These are phyloP conservation scores for Noccaea bulbosa DNA, from an alignment of 345 rosid genomes.

Conservation along the genomic window DNA sequence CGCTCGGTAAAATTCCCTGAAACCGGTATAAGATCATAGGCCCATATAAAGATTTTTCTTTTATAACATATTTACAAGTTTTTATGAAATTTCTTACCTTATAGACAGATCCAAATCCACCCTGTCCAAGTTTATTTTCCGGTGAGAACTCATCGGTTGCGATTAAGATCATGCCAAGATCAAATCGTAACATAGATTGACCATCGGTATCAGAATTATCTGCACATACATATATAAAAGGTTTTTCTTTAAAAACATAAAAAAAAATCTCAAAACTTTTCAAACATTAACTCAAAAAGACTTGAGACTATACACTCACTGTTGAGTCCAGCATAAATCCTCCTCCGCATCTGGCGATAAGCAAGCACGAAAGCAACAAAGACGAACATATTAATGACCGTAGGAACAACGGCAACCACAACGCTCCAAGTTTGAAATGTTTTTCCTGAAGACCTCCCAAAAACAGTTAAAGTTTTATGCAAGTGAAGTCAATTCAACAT, in stretches of 20 bases:
- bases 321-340: slow-evolving; percentile 25
- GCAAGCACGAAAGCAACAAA: slow-evolving; percentile 33
- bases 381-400: slow-evolving; percentile 12
- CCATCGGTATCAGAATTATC: slow-evolving; percentile 30
- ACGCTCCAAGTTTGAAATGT: slow-evolving; percentile 39
- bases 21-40: not conserved
- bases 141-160: slow-evolving; percentile 44
- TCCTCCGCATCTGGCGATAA: slow-evolving; percentile 28
- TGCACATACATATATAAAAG: slow-evolving; percentile 24
- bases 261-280: not conserved
- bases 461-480: not conserved
- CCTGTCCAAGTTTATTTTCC: slow-evolving; percentile 49
- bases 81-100: slow-evolving; percentile 41
- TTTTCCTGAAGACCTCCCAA: slow-evolving; percentile 24
- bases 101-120: slow-evolving; percentile 56
- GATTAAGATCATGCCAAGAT: slow-evolving; percentile 35
- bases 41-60: not conserved
- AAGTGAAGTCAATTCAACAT: slow-evolving; percentile 8
- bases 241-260: not conserved
- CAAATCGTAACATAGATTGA: slow-evolving; percentile 33
- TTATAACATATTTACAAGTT: not conserved
- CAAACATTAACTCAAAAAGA: not conserved
- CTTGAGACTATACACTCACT: slow-evolving; percentile 20
- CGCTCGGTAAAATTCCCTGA: slow-evolving; percentile 54
- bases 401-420: slow-evolving; percentile 39